Evolutionary conservation across 2,329 filamentous ascomycete species (phyloP), one percentile per base, ranked within the genome.

Genomic region (Neopestalotiopsis sp.): DNA sequence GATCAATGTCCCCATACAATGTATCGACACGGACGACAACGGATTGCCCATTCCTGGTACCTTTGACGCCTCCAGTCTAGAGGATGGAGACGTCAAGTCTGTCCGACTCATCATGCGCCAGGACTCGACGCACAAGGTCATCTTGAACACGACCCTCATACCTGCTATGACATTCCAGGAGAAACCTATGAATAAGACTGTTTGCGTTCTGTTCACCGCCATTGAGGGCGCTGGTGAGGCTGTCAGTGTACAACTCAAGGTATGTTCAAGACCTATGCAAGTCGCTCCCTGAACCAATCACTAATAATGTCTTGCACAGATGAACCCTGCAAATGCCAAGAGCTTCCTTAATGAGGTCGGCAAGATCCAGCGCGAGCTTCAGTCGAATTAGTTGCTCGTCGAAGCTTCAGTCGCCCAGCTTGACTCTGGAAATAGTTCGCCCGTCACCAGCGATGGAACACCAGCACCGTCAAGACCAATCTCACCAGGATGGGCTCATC

Each of bases 21-120:
- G 85, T 69, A 83, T 88, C 5, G 84, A 87, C 30, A 85, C 88
- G 69, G 85, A 89, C 13, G 71, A 76, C 28, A 81, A 81, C 20
- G 86, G 84, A 4, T 75, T 76, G 10, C 78, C 84, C n/a, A 80
- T 88, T 65, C 81, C 86, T 1, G 84, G 84, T 30, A 85, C 84
- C 17, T 90, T 90, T 70, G 87, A 90, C 73, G 84, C 84, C 20
- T 89, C 88, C 5, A 78, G 78, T 17, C 76, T 88, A 4, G 84
- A 86, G 65, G 79, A 84, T 3, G 83, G 86, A 20, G 81, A 84
- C 20, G 80, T 83, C 65, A 86, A 87, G 72, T 84, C 89, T 68
- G 87, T 91, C 30, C 92, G 95, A 57, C 88, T 98, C 73, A 88
- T 98, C 70, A 94, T 98, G 90, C 91, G 95, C 20, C 94, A 97